Conservation (phyloP, 345 rosid species). For the Corchorus olitorius region DNA sequence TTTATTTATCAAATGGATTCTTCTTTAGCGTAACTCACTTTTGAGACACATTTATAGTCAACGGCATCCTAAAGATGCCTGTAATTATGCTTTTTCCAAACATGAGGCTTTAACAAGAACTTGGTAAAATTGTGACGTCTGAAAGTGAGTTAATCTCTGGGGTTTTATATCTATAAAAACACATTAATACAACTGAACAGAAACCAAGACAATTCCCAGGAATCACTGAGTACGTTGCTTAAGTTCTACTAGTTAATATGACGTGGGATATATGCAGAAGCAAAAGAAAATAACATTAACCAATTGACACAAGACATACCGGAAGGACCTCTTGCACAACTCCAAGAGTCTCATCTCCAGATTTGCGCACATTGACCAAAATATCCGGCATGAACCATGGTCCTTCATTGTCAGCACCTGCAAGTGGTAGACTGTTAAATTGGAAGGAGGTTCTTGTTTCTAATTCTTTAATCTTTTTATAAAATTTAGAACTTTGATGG, state of each 20-base stretch:
- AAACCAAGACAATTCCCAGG: background rate
- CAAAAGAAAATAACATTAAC: background rate
- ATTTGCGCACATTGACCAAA: conserved; percentile 68
- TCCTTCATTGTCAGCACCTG: conserved; percentile 86
- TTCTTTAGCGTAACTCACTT: background rate
- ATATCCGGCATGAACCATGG: conserved; percentile 90
- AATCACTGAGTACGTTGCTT: background rate
- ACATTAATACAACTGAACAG: background rate
- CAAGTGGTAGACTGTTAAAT: conserved; percentile 13
- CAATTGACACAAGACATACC: conserved; percentile 43
- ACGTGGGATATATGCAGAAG: background rate
- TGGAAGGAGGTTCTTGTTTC: background rate
- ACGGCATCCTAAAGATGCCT: background rate
- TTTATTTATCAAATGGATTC: background rate
- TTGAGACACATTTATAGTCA: background rate
- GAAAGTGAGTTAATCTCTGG: background rate
- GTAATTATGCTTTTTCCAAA: background rate
- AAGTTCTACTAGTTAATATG: background rate
- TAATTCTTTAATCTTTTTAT: background rate
- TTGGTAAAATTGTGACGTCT: background rate
- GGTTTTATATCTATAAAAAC: too few relatives aligned
- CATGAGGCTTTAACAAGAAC: background rate
- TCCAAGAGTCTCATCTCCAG: conserved; percentile 65
- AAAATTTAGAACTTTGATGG: background rate
- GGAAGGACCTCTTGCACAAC: conserved; percentile 79